These are phyloP conservation scores for Eucalyptus viminalis DNA, from an alignment of 345 rosid species.

Conservation along the genomic window DNA sequence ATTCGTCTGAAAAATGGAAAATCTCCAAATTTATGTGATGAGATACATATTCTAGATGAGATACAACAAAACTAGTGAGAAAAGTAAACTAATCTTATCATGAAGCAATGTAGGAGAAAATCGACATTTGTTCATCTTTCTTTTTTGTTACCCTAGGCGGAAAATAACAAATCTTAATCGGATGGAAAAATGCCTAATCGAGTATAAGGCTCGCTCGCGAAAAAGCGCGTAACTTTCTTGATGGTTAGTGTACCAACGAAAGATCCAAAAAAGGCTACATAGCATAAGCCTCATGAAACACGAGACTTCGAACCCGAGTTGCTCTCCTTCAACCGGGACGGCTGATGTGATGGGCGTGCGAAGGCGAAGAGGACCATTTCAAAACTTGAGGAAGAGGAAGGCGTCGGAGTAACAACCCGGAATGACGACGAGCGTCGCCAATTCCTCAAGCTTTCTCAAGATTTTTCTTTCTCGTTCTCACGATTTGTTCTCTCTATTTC, in stretches of 20 bases:
- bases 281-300: neutral
- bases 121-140: neutral
- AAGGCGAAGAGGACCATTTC: too few species aligned
- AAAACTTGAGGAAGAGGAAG: too few species aligned
- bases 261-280: neutral
- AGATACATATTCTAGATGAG: neutral
- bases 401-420: too few species aligned
- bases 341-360: neutral
- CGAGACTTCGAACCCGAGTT: neutral
- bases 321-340: neutral
- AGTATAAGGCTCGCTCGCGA: too few species aligned
- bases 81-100: neutral
- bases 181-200: neutral
- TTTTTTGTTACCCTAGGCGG: neutral
- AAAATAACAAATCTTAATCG: too few species aligned
- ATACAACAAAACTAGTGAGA: neutral
- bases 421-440: too few species aligned
- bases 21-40: neutral
- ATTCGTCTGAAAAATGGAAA: too few species aligned
- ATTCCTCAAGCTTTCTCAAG: too few species aligned
- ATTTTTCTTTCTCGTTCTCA: too few species aligned
- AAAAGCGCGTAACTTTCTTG: too few species aligned
- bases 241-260: too few species aligned
- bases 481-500: too few species aligned
- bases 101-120: neutral